phyloP scores from a whole-genome alignment of 306 rosid species.

The Canavalia gladiata region DNA sequence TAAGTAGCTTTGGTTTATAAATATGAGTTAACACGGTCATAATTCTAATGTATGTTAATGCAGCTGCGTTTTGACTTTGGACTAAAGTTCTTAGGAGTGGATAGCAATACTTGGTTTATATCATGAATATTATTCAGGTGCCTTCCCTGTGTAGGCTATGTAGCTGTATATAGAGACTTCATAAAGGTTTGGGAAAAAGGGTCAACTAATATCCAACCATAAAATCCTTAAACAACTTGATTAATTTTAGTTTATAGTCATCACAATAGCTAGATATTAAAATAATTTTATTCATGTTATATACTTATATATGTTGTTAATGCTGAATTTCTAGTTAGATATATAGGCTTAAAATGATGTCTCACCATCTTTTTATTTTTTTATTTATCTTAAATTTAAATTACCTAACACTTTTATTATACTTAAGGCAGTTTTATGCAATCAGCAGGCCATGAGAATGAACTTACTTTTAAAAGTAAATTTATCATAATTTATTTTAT shows the following conservation, averaged over 20 bases:
- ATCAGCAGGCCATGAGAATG: too few species aligned
- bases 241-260: neutral
- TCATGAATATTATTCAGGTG: conserved; percentile 26
- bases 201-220: conserved; percentile 21
- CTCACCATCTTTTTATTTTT: neutral
- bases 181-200: neutral
- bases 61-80: conserved; percentile 55
- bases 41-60: neutral
- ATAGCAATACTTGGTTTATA: neutral
- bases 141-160: neutral
- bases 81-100: conserved; percentile 46
- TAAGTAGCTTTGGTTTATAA: neutral
- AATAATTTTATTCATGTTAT: neutral
- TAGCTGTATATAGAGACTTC: neutral
- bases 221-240: neutral
- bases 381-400: neutral
- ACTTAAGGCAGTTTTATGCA: neutral
- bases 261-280: neutral
- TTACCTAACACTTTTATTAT: neutral
- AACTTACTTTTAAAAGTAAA: too few species aligned
- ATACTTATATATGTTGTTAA: neutral
- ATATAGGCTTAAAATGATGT: conserved; percentile 5
- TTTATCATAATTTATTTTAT: too few species aligned
- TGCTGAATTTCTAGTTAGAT: conserved; percentile 15
- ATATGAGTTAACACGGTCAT: neutral